Evolutionary conservation across 225 moss, liverwort and hornwort genomes (phyloP), one percentile per base, ranked within the genome.

Genomic region (Sphagnum contortum): DNA sequence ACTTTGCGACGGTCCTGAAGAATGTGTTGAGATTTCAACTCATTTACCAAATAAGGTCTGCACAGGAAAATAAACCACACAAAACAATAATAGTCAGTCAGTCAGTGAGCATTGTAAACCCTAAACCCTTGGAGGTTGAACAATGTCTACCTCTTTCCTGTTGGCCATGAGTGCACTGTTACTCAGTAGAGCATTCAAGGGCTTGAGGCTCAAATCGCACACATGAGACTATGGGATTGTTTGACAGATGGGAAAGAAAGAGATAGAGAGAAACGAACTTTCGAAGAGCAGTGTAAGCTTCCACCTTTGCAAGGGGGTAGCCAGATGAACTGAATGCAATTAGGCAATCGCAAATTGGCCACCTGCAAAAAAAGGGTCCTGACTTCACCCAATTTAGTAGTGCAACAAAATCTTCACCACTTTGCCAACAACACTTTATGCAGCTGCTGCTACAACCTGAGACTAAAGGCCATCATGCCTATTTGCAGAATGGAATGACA

Each of bases 1-100:
- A 98, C 96, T 79, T 98, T 93, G 55, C 96, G 90, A 49, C 96
- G 90, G 64, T 98, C 96, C 75, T 98, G 96, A 62, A 98, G 96
- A 4, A 93, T 85, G 64, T 91, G 90, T 66, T 98, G 96, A 69
- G 91, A 69, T 50, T 62, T 79, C 76, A 98, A 76, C 72, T 98
- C 87, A 70, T 98, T 98, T 70, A 98, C 91, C 68, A 93, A 60
- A 64, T 85, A 98, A 9, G 96, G 96, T 62, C 96, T 98, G 80
- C 29, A 8, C 71, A 50, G 75, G 75, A 47, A 60, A 64, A 67
- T 74, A 5, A 70, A 75, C 54, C 9, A 73, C 62, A 59, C 0
- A 29, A 68, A 57, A 68, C 57, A 60, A 65, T 83, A 63, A 83
- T 29, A 29, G 29, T 29, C 29, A 29, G 29, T 29, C 29, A 29